Percentiles rank a stretch among this genome's conserved stretches.
Conservation (phyloP, 2,329 filamentous ascomycete species). For the Monosporascus cannonballus region DNA sequence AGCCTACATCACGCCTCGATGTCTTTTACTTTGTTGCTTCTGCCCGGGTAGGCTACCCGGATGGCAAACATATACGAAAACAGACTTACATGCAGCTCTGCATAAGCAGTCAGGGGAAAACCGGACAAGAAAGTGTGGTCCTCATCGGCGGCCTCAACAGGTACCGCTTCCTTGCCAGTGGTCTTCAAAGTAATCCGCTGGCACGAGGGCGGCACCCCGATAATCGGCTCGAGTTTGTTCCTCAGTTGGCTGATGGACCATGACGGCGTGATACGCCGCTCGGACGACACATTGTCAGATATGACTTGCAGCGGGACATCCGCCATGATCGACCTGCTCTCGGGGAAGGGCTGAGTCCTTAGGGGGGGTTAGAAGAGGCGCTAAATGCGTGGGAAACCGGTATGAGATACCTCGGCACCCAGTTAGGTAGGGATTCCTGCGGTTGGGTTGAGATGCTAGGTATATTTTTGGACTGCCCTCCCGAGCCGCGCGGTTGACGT, state of each 20-base stretch:
- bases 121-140: slow-evolving; percentile 57
- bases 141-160: slow-evolving; percentile 67
- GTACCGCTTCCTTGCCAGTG: slow-evolving; percentile 51
- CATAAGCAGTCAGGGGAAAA: slow-evolving; percentile 67
- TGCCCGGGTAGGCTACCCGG: neutral
- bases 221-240: slow-evolving; percentile 84
- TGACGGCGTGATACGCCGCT: slow-evolving; percentile 85
- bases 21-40: too few species aligned
- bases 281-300: slow-evolving; percentile 73
- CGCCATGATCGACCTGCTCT: slow-evolving; percentile 42
- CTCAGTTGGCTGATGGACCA: slow-evolving; percentile 86
- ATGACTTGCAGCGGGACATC: slow-evolving; percentile 71
- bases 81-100: slow-evolving; percentile 70
- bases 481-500: too few species aligned
- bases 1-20: neutral
- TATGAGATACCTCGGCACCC: too few species aligned
- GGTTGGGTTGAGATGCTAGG: too few species aligned
- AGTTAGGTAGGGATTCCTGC: too few species aligned
- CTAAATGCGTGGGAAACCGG: neutral
- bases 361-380: neutral
- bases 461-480: too few species aligned
- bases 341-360: slow-evolving; percentile 3
- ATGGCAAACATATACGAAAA: neutral
- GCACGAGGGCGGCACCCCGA: slow-evolving; percentile 75
- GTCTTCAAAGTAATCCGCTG: slow-evolving; percentile 72